Evolutionary conservation across 305 asterid genomes (phyloP).

Genomic region (Euphrasia arctica): DNA sequence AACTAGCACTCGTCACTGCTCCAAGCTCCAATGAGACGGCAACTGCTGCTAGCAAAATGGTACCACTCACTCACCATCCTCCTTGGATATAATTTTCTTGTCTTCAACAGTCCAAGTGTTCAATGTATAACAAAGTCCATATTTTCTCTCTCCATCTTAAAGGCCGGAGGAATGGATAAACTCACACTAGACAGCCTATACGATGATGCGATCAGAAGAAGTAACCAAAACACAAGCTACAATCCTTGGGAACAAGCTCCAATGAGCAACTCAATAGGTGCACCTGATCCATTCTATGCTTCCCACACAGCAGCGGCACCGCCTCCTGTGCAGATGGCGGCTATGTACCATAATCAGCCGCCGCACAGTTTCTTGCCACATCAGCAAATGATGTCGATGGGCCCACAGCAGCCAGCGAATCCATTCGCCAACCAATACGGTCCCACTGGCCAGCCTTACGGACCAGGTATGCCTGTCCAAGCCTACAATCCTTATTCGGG

Average conservation of each 20-base stretch:
- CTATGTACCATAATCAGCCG: constrained; percentile 59
- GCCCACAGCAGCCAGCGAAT: constrained; percentile 51
- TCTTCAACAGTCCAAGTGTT: background rate
- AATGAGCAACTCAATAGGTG: constrained; percentile 23
- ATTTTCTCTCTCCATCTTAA: constrained; percentile 7
- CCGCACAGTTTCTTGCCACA: constrained; percentile 63
- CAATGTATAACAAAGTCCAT: background rate
- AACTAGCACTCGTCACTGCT: constrained; percentile 80
- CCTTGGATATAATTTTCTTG: background rate
- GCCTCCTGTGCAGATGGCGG: constrained; percentile 62
- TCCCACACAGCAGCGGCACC: constrained; percentile 68
- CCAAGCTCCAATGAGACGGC: constrained; percentile 81
- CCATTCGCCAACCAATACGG: constrained; percentile 70
- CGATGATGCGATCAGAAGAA: constrained; percentile 88
- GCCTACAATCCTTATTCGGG: constrained; percentile 75
- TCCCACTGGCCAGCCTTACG: constrained; percentile 46
- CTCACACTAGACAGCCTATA: constrained; percentile 92
- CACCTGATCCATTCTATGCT: constrained; percentile 69
- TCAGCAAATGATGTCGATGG: constrained; percentile 57
- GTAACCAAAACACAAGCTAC: constrained; percentile 68
- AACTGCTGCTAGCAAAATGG: constrained; percentile 75
- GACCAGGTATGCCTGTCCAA: constrained; percentile 70
- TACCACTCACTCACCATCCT: too few relatives aligned
- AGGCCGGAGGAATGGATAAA: constrained; percentile 90
- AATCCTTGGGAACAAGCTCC: constrained; percentile 86